Percentiles rank a stretch among this genome's conserved stretches.
These are phyloP conservation scores for Pichiaceae sp. DNA, from an alignment of 1,139 yeast genomes.

Conservation along the genomic window DNA sequence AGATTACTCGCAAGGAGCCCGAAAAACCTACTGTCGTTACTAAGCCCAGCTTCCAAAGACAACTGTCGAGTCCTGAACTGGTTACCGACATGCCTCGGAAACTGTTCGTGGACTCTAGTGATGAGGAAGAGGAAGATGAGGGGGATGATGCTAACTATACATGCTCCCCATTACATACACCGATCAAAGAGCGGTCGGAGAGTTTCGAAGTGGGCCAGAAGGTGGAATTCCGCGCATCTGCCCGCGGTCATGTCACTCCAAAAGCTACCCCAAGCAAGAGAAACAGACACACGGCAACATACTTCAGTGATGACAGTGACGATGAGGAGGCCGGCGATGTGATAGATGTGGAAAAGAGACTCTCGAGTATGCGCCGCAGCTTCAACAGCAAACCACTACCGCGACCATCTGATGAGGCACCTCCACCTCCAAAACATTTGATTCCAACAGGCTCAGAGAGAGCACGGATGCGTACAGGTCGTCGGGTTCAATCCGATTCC, in stretches of 20 bases:
- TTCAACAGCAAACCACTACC: constrained; percentile 15
- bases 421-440: constrained; percentile 21
- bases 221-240: constrained; percentile 15
- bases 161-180: not conserved
- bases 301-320: constrained; percentile 3
- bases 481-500: not conserved
- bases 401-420: constrained; percentile 9
- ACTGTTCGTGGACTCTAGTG: constrained; percentile 12
- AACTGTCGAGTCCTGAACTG: constrained; percentile 11
- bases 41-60: constrained; percentile 3
- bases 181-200: constrained; percentile 3
- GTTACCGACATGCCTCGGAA: constrained; percentile 12
- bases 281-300: constrained; percentile 1
- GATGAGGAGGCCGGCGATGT: constrained; percentile 4
- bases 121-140: constrained; percentile 3
- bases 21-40: not conserved
- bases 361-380: constrained; percentile 10
- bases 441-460: constrained; percentile 7
- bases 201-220: constrained; percentile 16
- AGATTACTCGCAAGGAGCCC: constrained; percentile 1
- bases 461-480: not conserved
- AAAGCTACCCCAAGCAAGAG: constrained; percentile 2
- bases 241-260: constrained; percentile 3
- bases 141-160: constrained; percentile 2
- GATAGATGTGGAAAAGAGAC: not conserved